These are phyloP conservation scores for Schizochytrium sp. DNA, from an alignment of 108 stramenopile genomes.

Conservation along the genomic window DNA sequence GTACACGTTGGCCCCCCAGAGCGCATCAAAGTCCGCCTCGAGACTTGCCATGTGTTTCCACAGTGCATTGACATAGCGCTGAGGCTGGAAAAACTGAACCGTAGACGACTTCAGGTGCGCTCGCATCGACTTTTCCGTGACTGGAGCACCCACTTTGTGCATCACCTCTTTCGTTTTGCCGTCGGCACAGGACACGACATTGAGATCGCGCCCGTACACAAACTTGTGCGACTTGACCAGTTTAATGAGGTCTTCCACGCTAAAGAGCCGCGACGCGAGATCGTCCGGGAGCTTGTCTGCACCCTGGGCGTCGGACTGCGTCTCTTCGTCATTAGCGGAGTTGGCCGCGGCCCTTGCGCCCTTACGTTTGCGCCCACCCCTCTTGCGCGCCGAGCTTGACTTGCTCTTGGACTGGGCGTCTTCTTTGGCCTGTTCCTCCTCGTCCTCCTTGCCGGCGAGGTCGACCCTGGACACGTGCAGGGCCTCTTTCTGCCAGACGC, in stretches of 20 bases:
- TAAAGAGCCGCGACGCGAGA: neutral
- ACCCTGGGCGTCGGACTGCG: neutral
- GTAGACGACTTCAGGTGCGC: neutral
- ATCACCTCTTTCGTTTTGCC: neutral
- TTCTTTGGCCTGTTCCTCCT: neutral
- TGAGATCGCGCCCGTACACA: neutral
- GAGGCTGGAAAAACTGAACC: neutral
- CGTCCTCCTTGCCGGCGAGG: neutral
- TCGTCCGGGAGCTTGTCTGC: neutral
- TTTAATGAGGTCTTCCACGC: neutral
- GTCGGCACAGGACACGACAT: neutral
- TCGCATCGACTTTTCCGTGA: neutral
- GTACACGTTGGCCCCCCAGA: conserved; percentile 90
- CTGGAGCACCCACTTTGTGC: neutral
- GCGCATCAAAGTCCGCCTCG: conserved; percentile 81
- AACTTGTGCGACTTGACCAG: neutral
- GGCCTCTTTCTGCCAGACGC: neutral
- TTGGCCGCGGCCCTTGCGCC: neutral
- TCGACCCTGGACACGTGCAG: neutral
- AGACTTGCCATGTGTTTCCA: conserved; percentile 34
- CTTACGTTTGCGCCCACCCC: neutral
- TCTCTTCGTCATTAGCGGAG: neutral
- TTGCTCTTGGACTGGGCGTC: neutral
- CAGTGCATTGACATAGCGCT: neutral
- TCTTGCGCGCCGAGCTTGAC: neutral